These are phyloP conservation scores for Nemania sp. DNA, from an alignment of 2,329 filamentous ascomycete genomes.

Conservation along the genomic window DNA sequence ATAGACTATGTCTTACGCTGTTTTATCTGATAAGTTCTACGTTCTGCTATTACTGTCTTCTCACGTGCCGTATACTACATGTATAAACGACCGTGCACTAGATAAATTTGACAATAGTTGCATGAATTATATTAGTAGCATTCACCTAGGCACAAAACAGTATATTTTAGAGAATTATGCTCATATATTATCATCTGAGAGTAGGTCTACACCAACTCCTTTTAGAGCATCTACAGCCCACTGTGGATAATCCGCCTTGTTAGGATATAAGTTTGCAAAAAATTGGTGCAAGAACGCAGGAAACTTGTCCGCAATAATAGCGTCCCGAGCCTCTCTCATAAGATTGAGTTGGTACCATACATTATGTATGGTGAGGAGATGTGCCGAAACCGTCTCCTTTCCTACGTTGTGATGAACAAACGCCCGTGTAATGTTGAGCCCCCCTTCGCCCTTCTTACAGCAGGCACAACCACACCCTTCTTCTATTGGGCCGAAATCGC, in stretches of 20 bases:
- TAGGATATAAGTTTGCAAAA: slow-evolving; percentile 78
- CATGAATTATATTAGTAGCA: background rate
- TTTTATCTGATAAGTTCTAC: too few relatives aligned
- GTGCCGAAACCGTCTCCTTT: slow-evolving; percentile 94
- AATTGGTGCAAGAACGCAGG: slow-evolving; percentile 82
- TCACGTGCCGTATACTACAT: too few relatives aligned
- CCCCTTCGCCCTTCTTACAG: slow-evolving; percentile 76
- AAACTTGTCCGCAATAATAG: slow-evolving; percentile 84
- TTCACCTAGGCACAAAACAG: background rate
- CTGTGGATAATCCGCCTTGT: slow-evolving; percentile 75
- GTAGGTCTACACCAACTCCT: slow-evolving; percentile 82
- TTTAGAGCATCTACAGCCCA: slow-evolving; percentile 88
- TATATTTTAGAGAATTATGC: background rate
- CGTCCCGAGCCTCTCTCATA: slow-evolving; percentile 79
- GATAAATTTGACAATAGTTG: background rate
- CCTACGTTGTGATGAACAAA: slow-evolving; percentile 91
- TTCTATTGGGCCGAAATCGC: slow-evolving; percentile 87
- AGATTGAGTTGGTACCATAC: slow-evolving; percentile 90
- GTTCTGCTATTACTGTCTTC: too few relatives aligned
- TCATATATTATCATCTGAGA: slow-evolving; percentile 50
- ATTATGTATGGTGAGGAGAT: slow-evolving; percentile 91
- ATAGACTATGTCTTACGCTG: too few relatives aligned
- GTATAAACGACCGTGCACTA: too few relatives aligned
- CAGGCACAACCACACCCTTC: slow-evolving; percentile 83
- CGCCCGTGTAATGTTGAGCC: slow-evolving; percentile 84